Percentiles rank a stretch among this genome's conserved stretches.
Conservation (phyloP, 805 yeast species). For the Nakazawaea holstii region DNA sequence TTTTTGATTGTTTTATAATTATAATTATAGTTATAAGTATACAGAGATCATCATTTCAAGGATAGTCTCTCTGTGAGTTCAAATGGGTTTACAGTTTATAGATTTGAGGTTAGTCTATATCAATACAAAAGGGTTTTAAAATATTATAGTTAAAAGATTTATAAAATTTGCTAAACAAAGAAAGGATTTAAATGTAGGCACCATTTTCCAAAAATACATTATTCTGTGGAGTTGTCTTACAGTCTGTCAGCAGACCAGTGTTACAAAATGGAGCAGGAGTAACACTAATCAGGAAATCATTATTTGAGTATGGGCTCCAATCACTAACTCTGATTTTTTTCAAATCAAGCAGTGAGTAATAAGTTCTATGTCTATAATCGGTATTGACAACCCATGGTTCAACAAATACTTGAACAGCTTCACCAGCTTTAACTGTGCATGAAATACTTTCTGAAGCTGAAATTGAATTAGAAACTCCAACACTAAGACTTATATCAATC, state of each 20-base stretch:
- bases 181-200: neutral
- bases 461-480: neutral
- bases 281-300: constrained; percentile 3
- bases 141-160: too few species aligned
- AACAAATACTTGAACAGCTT: constrained; percentile 9
- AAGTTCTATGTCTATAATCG: constrained; percentile 2
- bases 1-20: too few species aligned
- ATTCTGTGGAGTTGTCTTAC: neutral
- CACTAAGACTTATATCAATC: neutral
- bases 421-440: constrained; percentile 7
- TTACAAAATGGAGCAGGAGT: constrained; percentile 9
- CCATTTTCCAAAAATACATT: constrained; percentile 5
- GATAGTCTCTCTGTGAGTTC: too few species aligned
- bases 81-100: too few species aligned
- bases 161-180: too few species aligned
- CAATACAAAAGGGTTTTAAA: too few species aligned
- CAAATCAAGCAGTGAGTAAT: neutral
- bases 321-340: neutral
- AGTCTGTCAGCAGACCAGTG: constrained; percentile 1
- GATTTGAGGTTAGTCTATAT: too few species aligned
- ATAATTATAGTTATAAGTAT: neutral
- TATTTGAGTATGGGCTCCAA: neutral
- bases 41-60: neutral
- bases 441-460: constrained; percentile 5
- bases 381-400: constrained; percentile 10